phyloP scores from a whole-genome alignment of 1,284 basidiomycete genomes.

The Papiliotrema fonsecae region DNA sequence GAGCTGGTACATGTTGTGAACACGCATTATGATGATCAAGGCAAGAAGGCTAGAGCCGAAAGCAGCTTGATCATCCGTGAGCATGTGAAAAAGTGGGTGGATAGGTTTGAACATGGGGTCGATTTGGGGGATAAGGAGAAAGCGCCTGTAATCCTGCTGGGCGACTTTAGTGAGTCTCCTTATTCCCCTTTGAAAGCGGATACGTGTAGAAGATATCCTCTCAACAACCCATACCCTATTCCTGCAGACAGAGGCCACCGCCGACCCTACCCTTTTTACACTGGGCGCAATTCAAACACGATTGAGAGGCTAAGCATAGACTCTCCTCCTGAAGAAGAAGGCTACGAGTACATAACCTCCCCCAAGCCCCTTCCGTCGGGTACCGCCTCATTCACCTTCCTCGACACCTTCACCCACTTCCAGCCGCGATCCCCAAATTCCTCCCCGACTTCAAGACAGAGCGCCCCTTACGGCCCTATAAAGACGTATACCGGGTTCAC shows the following conservation, averaged over 20 bases:
- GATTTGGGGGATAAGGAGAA: not conserved
- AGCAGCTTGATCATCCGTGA: slow-evolving; percentile 38
- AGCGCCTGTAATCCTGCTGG: slow-evolving; percentile 33
- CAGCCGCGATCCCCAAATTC: not conserved
- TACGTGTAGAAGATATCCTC: too few relatives aligned
- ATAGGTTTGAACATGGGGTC: slow-evolving; percentile 21
- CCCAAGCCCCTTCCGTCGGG: slow-evolving; percentile 17
- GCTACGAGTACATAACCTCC: slow-evolving; percentile 43
- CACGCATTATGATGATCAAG: slow-evolving; percentile 46
- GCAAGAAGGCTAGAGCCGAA: slow-evolving; percentile 30
- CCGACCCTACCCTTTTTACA: too few relatives aligned
- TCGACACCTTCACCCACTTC: slow-evolving; percentile 32
- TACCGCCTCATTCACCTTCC: slow-evolving; percentile 26
- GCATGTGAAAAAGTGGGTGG: slow-evolving; percentile 28
- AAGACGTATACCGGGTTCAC: slow-evolving; percentile 39
- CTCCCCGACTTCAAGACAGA: slow-evolving; percentile 11
- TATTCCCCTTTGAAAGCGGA: too few relatives aligned
- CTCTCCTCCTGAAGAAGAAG: slow-evolving; percentile 39
- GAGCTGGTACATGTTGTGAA: slow-evolving; percentile 39
- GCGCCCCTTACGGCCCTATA: slow-evolving; percentile 29
- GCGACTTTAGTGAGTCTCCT: slow-evolving; percentile 41
- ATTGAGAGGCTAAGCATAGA: slow-evolving; percentile 31
- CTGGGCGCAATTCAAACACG: too few relatives aligned
- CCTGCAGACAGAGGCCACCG: too few relatives aligned
- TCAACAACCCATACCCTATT: too few relatives aligned